Base-by-base conservation (phyloP, 352 stramenopile genomes). In the Aphanomyces invadans region DNA sequence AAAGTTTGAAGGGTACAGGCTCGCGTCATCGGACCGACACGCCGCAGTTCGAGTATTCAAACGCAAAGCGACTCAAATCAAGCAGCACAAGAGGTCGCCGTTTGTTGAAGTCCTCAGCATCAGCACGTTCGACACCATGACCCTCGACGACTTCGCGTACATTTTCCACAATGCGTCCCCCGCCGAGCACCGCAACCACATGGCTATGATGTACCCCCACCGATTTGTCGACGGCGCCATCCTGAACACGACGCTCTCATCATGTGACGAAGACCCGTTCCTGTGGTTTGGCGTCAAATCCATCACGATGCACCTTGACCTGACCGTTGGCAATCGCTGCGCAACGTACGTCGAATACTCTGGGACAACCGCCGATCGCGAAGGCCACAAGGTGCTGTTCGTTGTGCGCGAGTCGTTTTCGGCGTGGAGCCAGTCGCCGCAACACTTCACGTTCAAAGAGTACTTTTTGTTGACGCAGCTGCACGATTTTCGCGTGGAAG, bases 231-330 rank as follows among this genome's bases (percentile, higher is more conserved):
- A 60, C 46, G 60, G 60, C 33, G 42, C 26, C 15, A 46, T 67
- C 21, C 29, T 67, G 29, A 46, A 49, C 29, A 46, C 42, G 4
- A 39, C 60, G 32, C 60, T 33, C 28, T 57, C 29, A 9, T 31
- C 55, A 2, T 31, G 28, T n/a, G 21, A 46, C 29, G 21, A 60
- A 36, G 60, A 67, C 21, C 49, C 49, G n/a, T 67, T 67, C 36
- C 60, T 59, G 26, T 67, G 60, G 60, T 49, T 67, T 67, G 60
- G 60, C 5, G 49, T 67, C 49, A 67, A 67, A 26, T 39, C n/a
- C 29, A 4, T 59, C 38, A 49, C 12, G 21, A 4, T 67, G 21
- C 17, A 57, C n/a, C 31, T 67, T 17, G 19, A 57, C 17, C 12
- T 31, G n/a, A 57, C 4, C 32, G 60, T 29, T 44, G 38, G 42